Evolutionary conservation across 345 rosid species (phyloP).

Genomic region (Firmiana major): DNA sequence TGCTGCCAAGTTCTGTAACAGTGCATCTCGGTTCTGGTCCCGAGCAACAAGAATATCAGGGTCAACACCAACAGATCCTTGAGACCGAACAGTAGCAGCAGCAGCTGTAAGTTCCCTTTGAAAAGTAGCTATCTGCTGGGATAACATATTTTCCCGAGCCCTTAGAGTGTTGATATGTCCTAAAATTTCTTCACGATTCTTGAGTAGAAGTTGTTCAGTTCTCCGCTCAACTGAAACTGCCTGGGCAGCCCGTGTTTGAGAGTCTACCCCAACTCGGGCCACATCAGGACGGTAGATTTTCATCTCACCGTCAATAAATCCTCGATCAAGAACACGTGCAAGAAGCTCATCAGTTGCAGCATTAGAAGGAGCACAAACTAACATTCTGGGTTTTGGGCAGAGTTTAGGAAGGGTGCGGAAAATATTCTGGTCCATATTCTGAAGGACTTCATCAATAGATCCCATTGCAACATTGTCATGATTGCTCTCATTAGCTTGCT

Average conservation of each 20-base stretch:
- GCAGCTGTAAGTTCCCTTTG: conserved; percentile 72
- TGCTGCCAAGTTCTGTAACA: conserved; percentile 92
- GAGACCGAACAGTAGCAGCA: conserved; percentile 77
- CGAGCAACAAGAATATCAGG: conserved; percentile 88
- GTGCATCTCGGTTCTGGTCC: conserved; percentile 81
- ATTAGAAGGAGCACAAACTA: conserved; percentile 99
- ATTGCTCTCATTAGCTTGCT: conserved; percentile 69
- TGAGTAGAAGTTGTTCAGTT: conserved; percentile 80
- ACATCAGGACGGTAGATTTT: conserved; percentile 96
- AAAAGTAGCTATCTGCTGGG: conserved; percentile 74
- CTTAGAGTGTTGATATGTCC: conserved; percentile 83
- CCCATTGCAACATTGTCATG: conserved; percentile 62
- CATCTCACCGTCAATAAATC: conserved; percentile 99
- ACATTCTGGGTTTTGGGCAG: conserved; percentile 96
- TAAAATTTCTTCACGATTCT: conserved; percentile 79
- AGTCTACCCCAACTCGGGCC: conserved; percentile 97
- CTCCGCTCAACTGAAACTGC: conserved; percentile 99
- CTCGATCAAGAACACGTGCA: conserved; percentile 96
- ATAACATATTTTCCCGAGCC: conserved; percentile 68
- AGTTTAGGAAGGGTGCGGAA: conserved; percentile 91
- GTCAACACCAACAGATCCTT: conserved; percentile 97
- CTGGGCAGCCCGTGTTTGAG: conserved; percentile 98
- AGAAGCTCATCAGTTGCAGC: conserved; percentile 99
- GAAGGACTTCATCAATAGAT: conserved; percentile 98
- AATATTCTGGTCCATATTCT: conserved; percentile 97